These are phyloP conservation scores for Thuja plicata DNA, from an alignment of 83 land plant genomes.

Conservation along the genomic window DNA sequence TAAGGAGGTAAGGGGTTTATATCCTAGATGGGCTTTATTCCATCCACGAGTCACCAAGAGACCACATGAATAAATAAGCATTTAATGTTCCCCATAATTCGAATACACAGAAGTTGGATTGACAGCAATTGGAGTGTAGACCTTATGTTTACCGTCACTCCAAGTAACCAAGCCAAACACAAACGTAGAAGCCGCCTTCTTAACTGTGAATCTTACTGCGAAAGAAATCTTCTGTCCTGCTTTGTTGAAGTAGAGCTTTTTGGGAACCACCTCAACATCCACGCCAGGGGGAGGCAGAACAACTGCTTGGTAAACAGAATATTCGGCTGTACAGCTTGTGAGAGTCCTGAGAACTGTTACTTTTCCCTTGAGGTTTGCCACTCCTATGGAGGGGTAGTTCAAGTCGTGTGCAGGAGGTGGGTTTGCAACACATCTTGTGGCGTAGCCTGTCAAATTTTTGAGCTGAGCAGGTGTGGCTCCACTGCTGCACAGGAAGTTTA, in stretches of 20 bases:
- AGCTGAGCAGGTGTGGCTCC: slow-evolving; percentile 32
- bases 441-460: slow-evolving; percentile 26
- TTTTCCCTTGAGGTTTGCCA: slow-evolving; percentile 35
- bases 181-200: slow-evolving; percentile 25
- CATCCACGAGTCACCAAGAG: background rate
- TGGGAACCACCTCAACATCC: slow-evolving; percentile 25
- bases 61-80: too few relatives aligned
- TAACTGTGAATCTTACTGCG: slow-evolving; percentile 25
- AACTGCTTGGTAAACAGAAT: slow-evolving; percentile 17
- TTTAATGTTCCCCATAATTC: background rate
- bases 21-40: too few relatives aligned
- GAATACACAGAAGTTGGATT: slow-evolving; percentile 12
- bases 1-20: too few relatives aligned
- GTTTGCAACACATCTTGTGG: slow-evolving; percentile 16
- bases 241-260: slow-evolving; percentile 27
- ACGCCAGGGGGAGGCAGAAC: slow-evolving; percentile 41
- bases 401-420: slow-evolving; percentile 23
- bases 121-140: slow-evolving; percentile 48
- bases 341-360: slow-evolving; percentile 39
- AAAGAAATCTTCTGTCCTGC: slow-evolving; percentile 37
- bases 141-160: slow-evolving; percentile 37
- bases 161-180: slow-evolving; percentile 55
- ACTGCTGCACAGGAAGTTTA: slow-evolving; percentile 40
- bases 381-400: slow-evolving; percentile 56
- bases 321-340: slow-evolving; percentile 25